Conservation (phyloP, 371 early-diverging fungal species). For the Parasitella parasitica region DNA sequence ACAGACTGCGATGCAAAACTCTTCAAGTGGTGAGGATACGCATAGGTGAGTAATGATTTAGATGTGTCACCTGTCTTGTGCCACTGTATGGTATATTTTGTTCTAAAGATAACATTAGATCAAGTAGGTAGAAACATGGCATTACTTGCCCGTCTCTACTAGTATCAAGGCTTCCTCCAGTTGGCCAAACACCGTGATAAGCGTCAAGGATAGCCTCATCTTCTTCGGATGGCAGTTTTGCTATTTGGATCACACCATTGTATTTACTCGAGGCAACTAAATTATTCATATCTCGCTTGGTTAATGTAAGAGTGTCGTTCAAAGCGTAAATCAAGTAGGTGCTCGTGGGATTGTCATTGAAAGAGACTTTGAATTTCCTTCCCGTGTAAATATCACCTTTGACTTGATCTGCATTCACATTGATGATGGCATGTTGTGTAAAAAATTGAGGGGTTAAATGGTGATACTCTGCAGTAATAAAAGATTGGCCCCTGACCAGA, state of each 20-base stretch:
- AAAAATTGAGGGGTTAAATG: slow-evolving; percentile 53
- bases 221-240: slow-evolving; percentile 40
- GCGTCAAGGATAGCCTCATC: slow-evolving; percentile 41
- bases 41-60: slow-evolving; percentile 36
- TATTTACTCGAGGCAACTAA: slow-evolving; percentile 30
- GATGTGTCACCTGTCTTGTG: slow-evolving; percentile 27
- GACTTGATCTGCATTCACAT: slow-evolving; percentile 16
- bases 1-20: slow-evolving; percentile 25
- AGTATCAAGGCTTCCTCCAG: slow-evolving; percentile 33
- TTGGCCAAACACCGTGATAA: slow-evolving; percentile 52
- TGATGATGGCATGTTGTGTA: slow-evolving; percentile 46
- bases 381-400: slow-evolving; percentile 22
- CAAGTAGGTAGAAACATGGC: not conserved
- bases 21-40: slow-evolving; percentile 60
- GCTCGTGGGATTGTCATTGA: slow-evolving; percentile 37
- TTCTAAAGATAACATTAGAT: not conserved
- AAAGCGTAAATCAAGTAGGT: slow-evolving; percentile 44
- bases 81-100: slow-evolving; percentile 52
- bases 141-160: slow-evolving; percentile 9
- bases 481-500: slow-evolving; percentile 52
- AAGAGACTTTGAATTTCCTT: slow-evolving; percentile 36
- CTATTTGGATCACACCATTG: slow-evolving; percentile 51
- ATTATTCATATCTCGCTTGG: slow-evolving; percentile 14
- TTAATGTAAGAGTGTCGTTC: slow-evolving; percentile 27
- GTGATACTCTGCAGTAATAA: slow-evolving; percentile 46